Conservation (phyloP, 768 basidiomycete genomes). For the Rhodosporidiobolus odoratus region DNA sequence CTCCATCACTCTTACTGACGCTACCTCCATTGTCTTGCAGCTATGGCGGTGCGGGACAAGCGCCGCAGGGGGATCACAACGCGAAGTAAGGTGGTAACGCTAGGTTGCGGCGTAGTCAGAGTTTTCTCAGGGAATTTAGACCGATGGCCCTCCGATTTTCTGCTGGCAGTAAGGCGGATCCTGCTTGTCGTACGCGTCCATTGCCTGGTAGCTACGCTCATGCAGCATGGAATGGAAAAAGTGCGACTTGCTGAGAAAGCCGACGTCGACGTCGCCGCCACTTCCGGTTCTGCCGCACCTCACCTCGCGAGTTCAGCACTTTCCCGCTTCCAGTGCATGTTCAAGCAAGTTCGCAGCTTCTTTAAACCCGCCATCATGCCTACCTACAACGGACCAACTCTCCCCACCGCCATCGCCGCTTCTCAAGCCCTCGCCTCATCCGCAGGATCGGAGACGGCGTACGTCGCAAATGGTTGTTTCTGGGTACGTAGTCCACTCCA, state of each 20-base stretch:
- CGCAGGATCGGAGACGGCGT: neutral
- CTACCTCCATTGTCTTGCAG: neutral
- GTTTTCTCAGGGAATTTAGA: no score
- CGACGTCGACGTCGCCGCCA: neutral
- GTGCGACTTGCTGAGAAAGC: no score
- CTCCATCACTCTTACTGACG: neutral
- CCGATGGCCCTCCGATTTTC: no score
- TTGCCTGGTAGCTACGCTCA: no score
- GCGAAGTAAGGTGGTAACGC: neutral
- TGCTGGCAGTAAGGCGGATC: no score
- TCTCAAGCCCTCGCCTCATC: neutral
- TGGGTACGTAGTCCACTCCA: constrained; percentile 6
- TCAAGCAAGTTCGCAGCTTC: constrained; percentile 8
- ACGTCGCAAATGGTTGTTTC: constrained; percentile 37
- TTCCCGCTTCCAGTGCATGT: constrained; percentile 12
- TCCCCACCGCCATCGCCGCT: constrained; percentile 28
- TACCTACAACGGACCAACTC: constrained; percentile 30
- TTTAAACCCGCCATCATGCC: constrained; percentile 18
- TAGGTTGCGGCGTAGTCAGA: neutral
- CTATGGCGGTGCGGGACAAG: constrained; percentile 35
- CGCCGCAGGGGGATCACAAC: neutral
- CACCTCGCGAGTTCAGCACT: neutral
- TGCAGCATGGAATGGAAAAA: no score
- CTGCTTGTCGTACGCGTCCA: no score
- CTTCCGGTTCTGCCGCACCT: neutral